Evolutionary conservation across 140 eudicot species (phyloP).

Genomic region (Stevia rebaudiana): DNA sequence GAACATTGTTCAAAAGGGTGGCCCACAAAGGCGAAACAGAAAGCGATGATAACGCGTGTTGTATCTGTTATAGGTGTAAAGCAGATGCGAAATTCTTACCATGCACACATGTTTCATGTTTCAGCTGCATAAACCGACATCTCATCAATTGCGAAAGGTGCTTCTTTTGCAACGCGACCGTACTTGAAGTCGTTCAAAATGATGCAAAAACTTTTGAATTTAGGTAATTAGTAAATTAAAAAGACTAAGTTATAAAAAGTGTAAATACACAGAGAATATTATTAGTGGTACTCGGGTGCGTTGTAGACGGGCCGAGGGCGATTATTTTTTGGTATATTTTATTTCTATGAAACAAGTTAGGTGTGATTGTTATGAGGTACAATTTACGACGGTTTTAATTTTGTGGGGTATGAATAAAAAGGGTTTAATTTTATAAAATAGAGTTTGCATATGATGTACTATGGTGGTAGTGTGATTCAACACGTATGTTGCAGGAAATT

Average conservation of each 20-base stretch:
- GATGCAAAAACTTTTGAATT: constrained; percentile 30
- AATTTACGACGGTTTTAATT: neutral
- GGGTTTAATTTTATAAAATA: neutral
- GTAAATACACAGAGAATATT: constrained; percentile 17
- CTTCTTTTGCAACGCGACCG: constrained; percentile 90
- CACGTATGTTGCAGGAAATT: neutral
- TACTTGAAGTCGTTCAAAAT: constrained; percentile 41
- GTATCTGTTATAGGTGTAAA: constrained; percentile 68
- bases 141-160: constrained; percentile 90
- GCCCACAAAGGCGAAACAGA: constrained; percentile 46
- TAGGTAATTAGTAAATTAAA: constrained; percentile 16
- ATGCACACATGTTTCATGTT: constrained; percentile 84
- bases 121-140: constrained; percentile 87
- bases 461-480: neutral
- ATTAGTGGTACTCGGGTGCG: neutral
- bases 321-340: constrained; percentile 6
- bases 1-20: constrained; percentile 32
- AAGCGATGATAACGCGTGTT: constrained; percentile 51
- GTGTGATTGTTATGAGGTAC: neutral
- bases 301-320: constrained; percentile 29
- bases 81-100: constrained; percentile 77
- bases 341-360: constrained; percentile 1
- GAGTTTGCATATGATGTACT: neutral
- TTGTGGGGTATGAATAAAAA: neutral
- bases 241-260: constrained; percentile 27